These are phyloP conservation scores for Schoenoplectus triqueter DNA, from an alignment of 202 grass and related monocot species.

Conservation along the genomic window DNA sequence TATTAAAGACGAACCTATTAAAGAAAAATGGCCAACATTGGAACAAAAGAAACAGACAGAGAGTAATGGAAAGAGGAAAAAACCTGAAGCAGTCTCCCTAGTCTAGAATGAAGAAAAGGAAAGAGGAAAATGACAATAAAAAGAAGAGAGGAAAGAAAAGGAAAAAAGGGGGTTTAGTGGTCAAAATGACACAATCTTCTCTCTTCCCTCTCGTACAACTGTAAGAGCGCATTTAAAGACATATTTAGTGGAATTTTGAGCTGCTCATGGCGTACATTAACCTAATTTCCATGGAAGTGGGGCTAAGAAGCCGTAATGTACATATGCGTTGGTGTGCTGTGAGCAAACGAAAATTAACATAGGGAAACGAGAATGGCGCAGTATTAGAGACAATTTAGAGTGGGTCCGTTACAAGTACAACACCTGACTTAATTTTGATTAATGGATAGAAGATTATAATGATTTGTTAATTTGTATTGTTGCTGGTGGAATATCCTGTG, in stretches of 20 bases:
- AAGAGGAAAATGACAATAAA: constrained; percentile 25
- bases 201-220: constrained; percentile 23
- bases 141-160: constrained; percentile 1
- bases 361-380: constrained; percentile 45
- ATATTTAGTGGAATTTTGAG: neutral
- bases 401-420: constrained; percentile 34
- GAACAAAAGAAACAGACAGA: constrained; percentile 29
- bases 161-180: constrained; percentile 34
- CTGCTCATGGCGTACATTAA: neutral
- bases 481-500: constrained; percentile 27
- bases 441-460: constrained; percentile 3
- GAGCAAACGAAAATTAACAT: constrained; percentile 10
- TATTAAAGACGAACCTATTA: constrained; percentile 30
- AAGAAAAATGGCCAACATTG: constrained; percentile 34
- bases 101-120: constrained; percentile 16
- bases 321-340: neutral
- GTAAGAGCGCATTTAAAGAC: constrained; percentile 37
- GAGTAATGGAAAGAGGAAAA: constrained; percentile 30
- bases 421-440: constrained; percentile 34
- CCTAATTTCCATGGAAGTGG: neutral
- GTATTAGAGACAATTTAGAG: neutral
- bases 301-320: neutral
- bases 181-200: constrained; percentile 45
- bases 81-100: constrained; percentile 23
- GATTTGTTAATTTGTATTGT: neutral